Evolutionary conservation across 1,284 basidiomycete genomes (phyloP), one percentile per base, ranked within the genome.

Genomic region (Peniophora sp.): DNA sequence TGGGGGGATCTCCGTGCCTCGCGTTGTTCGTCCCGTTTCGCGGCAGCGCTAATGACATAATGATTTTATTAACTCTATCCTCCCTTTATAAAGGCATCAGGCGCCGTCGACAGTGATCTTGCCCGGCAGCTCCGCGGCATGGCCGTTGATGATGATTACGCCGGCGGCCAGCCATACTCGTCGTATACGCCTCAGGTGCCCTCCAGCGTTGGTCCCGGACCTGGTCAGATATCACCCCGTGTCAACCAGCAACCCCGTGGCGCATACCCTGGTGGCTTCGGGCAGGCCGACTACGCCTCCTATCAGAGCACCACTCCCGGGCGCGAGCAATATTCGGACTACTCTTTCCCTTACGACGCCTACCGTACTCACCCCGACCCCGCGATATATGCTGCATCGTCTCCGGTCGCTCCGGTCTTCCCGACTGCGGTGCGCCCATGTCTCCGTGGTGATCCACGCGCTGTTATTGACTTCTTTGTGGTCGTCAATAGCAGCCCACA

Each of bases 91-190:
- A 70, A 71, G 54, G 63, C 70, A 14, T 61, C 75, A 11, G 65
- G 74, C 39, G 59, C 69, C 24, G 71, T 71, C 15, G 76, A 77
- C 48, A 76, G 74, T 47, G 82, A 85, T 32, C 67, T 83, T 32
- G 69, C 80, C 18, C 62, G 75, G 37, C 73, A 76, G 1, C 67
- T 87, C 49, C 76, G 83, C 52, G 81, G 81, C 9, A 84, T 88
- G 78, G 74, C 70, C 15, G 78, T 83, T 41, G 85, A 84, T 57
- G 85, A 87, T 42, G 81, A 85, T 51, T 72, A 71, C 51, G 56
- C 59, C 14, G 48, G 57, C 24, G 54, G 60, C 15, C 58, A 60
- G 46, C 64, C 61, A 50, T 52, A 54, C 39, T 53, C 55, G 34
- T 42, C 60, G 3, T 68, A 65, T 52, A 32, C 64, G 66, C 41